phyloP scores from a whole-genome alignment of 2,329 filamentous ascomycete species.

The Nemania diffusa region DNA sequence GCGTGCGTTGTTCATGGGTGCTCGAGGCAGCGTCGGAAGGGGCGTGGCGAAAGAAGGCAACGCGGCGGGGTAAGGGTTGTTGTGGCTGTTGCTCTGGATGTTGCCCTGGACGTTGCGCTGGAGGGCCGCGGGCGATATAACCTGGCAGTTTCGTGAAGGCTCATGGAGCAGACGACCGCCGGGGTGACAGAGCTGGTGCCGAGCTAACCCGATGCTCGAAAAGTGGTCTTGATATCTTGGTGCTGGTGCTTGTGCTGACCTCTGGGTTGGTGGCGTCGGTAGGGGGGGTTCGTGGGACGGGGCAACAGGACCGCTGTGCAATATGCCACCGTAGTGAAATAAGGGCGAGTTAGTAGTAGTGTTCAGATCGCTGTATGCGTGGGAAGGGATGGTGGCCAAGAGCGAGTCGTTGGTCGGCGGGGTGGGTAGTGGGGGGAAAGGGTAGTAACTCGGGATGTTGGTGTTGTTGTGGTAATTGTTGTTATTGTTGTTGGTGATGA shows the following conservation, averaged over 20 bases:
- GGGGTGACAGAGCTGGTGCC: not conserved
- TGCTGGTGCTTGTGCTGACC: not conserved
- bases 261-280: not conserved
- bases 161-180: slow-evolving; percentile 10
- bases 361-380: slow-evolving; percentile 8
- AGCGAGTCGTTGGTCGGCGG: slow-evolving; percentile 14
- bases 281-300: not conserved
- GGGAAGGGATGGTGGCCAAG: slow-evolving; percentile 17
- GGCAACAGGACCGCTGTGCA: not conserved
- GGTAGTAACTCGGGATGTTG: slow-evolving; percentile 1
- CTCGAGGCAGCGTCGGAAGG: slow-evolving; percentile 13
- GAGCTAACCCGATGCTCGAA: not conserved
- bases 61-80: slow-evolving; percentile 1
- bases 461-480: not conserved
- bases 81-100: slow-evolving; percentile 6
- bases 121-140: slow-evolving; percentile 17
- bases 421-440: slow-evolving; percentile 15
- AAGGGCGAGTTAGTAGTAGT: not conserved
- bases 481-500: not conserved
- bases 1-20: slow-evolving; percentile 25
- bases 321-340: slow-evolving; percentile 5
- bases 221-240: slow-evolving; percentile 4
- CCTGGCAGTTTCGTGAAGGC: slow-evolving; percentile 31
- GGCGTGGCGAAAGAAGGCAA: slow-evolving; percentile 10
- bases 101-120: slow-evolving; percentile 9